phyloP scores from a whole-genome alignment of 2,329 filamentous ascomycete genomes.

The Bipolaris zeicola region DNA sequence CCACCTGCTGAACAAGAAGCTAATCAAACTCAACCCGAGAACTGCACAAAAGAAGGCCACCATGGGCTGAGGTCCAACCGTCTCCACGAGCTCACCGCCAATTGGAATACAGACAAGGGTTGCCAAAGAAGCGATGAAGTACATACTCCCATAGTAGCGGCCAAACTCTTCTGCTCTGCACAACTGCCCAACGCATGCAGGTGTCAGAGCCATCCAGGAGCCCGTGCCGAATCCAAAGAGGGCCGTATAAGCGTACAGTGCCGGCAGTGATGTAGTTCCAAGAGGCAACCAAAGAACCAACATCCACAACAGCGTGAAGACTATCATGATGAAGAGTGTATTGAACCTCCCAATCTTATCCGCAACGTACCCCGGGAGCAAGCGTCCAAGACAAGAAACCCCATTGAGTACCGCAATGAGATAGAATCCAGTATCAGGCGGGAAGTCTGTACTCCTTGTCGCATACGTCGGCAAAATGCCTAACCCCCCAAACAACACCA shows the following conservation, averaged over 20 bases:
- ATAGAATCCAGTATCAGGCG: constrained; percentile 42
- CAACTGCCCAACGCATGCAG: constrained; percentile 56
- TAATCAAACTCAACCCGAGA: constrained; percentile 37
- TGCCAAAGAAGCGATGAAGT: constrained; percentile 45
- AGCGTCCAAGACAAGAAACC: constrained; percentile 49
- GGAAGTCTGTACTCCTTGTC: constrained; percentile 44
- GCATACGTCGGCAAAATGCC: constrained; percentile 51
- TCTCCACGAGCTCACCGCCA: constrained; percentile 44
- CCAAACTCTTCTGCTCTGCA: constrained; percentile 56
- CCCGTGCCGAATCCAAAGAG: constrained; percentile 57
- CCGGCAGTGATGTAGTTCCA: constrained; percentile 36
- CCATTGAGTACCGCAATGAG: constrained; percentile 50
- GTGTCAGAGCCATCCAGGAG: constrained; percentile 52
- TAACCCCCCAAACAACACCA: constrained; percentile 50
- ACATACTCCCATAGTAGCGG: constrained; percentile 58
- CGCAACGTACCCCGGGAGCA: constrained; percentile 49
- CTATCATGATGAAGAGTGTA: constrained; percentile 45
- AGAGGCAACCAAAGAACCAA: constrained; percentile 46
- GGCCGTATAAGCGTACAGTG: constrained; percentile 49
- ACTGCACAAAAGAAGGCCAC: constrained; percentile 44
- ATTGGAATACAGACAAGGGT: constrained; percentile 46
- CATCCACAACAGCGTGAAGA: constrained; percentile 45
- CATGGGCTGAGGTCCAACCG: constrained; percentile 41
- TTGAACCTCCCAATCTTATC: constrained; percentile 52
- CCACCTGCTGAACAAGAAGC: constrained; percentile 44